Conservation (phyloP, 1,139 yeast species). For the Suhomyces chickasaworum region DNA sequence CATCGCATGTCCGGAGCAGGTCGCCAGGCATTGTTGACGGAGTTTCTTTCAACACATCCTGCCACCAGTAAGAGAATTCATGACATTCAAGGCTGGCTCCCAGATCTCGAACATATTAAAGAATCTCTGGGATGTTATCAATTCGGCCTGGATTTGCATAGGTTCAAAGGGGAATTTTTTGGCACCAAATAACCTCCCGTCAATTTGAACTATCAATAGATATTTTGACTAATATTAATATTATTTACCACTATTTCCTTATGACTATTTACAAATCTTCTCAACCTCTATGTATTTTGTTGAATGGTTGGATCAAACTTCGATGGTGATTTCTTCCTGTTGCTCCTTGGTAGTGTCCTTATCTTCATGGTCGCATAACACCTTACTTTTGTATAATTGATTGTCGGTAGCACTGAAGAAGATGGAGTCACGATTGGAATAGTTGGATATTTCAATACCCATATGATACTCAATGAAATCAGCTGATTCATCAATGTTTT, state of each 20-base stretch:
- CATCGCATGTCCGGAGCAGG: slow-evolving; percentile 24
- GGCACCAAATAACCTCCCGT: too few species aligned
- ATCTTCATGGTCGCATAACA: slow-evolving; percentile 14
- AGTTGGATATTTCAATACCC: slow-evolving; percentile 32
- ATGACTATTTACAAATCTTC: background rate
- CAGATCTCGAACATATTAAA: slow-evolving; percentile 55
- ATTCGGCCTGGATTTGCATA: slow-evolving; percentile 26
- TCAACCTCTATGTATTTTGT: too few species aligned
- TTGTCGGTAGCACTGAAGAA: slow-evolving; percentile 16
- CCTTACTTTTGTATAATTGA: slow-evolving; percentile 20
- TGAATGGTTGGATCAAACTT: slow-evolving; percentile 6
- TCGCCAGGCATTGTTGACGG: slow-evolving; percentile 36
- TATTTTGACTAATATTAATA: too few species aligned
- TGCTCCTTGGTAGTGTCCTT: background rate
- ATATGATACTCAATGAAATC: slow-evolving; percentile 24
- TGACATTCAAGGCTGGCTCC: slow-evolving; percentile 73
- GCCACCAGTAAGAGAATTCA: slow-evolving; percentile 71
- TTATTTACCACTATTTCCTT: too few species aligned
- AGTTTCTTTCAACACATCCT: slow-evolving; percentile 89
- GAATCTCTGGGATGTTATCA: slow-evolving; percentile 40
- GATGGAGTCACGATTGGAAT: slow-evolving; percentile 14
- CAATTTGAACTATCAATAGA: too few species aligned
- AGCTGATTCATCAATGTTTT: slow-evolving; percentile 8
- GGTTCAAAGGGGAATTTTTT: slow-evolving; percentile 5
- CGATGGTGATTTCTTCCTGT: slow-evolving; percentile 14